A percentile compares a stretch with the other conserved stretches of the same genome.
These are phyloP conservation scores for Hysterangium stoloniferum DNA, from an alignment of 768 basidiomycete species.

Conservation along the genomic window DNA sequence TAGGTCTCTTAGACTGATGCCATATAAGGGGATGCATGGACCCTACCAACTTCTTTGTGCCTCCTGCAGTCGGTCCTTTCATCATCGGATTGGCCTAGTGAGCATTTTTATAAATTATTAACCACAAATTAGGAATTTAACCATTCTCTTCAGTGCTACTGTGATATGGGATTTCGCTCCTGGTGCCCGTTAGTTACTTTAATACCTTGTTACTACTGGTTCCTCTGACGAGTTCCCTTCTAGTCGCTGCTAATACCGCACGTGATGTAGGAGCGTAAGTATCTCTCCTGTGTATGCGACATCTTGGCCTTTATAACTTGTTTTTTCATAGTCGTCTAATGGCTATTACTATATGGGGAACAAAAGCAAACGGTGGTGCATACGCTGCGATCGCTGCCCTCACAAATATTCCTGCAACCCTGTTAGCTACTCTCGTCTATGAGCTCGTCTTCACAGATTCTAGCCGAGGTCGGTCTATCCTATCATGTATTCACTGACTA, in stretches of 20 bases:
- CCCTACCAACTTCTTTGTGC: constrained; percentile 50
- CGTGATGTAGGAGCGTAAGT: constrained; percentile 50
- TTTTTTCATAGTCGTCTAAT: constrained; percentile 41
- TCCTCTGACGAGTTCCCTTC: background rate
- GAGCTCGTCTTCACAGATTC: constrained; percentile 52
- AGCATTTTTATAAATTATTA: too few relatives aligned
- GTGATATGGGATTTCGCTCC: constrained; percentile 55
- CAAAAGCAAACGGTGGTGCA: constrained; percentile 38
- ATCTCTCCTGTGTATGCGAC: background rate
- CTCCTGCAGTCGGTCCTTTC: constrained; percentile 45
- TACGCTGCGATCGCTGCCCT: constrained; percentile 60
- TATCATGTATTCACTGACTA: too few relatives aligned
- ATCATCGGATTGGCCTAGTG: constrained; percentile 48
- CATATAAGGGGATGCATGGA: constrained; percentile 34
- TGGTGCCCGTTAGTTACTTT: constrained; percentile 33
- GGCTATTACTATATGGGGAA: constrained; percentile 55
- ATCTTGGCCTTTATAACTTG: too few relatives aligned
- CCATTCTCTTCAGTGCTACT: constrained; percentile 28
- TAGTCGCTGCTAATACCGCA: constrained; percentile 57
- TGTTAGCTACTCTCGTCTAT: constrained; percentile 46
- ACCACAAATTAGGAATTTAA: too few relatives aligned
- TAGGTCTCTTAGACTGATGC: background rate
- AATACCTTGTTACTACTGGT: constrained; percentile 1
- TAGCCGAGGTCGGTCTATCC: constrained; percentile 31
- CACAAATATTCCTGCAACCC: constrained; percentile 57